A percentile compares a stretch with the other conserved stretches of the same genome.
phyloP scores from a whole-genome alignment of 495 filamentous ascomycete species.

The Podospora australis region DNA sequence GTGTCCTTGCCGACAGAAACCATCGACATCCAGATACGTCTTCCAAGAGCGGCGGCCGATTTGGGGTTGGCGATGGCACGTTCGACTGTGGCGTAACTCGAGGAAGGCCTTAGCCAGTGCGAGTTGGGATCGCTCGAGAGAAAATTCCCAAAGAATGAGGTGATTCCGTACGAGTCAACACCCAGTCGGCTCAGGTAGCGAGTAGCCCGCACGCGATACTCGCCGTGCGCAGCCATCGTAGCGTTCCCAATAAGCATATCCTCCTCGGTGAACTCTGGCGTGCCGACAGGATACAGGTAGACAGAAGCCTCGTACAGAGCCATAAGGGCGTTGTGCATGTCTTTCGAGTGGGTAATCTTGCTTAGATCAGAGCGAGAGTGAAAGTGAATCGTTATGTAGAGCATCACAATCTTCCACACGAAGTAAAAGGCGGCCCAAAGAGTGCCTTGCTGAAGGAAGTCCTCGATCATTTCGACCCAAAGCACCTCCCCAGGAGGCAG shows the following conservation, averaged over 20 bases:
- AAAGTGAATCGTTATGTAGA: conserved; percentile 77
- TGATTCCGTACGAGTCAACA: conserved; percentile 22
- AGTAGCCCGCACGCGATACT: conserved; percentile 17
- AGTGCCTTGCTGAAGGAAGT: conserved; percentile 18
- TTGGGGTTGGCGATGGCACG: conserved; percentile 23
- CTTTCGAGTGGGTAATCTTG: conserved; percentile 65
- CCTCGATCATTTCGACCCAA: conserved; percentile 16
- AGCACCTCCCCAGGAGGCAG: neutral
- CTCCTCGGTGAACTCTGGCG: conserved; percentile 18
- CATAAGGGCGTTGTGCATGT: conserved; percentile 58
- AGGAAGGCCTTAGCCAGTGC: conserved; percentile 23
- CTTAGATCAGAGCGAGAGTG: conserved; percentile 64
- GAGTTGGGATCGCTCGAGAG: conserved; percentile 17
- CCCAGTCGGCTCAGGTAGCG: conserved; percentile 22
- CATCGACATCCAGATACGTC: conserved; percentile 28
- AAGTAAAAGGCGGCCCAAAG: conserved; percentile 47
- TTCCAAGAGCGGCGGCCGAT: conserved; percentile 43
- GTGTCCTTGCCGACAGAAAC: conserved; percentile 22
- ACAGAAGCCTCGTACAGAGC: conserved; percentile 67
- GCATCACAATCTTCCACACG: conserved; percentile 61
- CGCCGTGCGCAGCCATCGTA: conserved; percentile 19
- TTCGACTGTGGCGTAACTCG: conserved; percentile 22
- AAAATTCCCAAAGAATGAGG: conserved; percentile 27
- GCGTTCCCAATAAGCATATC: conserved; percentile 26
- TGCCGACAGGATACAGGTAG: conserved; percentile 24